phyloP scores from a whole-genome alignment of 2,329 filamentous ascomycete species.

The Fusarium scirpi region DNA sequence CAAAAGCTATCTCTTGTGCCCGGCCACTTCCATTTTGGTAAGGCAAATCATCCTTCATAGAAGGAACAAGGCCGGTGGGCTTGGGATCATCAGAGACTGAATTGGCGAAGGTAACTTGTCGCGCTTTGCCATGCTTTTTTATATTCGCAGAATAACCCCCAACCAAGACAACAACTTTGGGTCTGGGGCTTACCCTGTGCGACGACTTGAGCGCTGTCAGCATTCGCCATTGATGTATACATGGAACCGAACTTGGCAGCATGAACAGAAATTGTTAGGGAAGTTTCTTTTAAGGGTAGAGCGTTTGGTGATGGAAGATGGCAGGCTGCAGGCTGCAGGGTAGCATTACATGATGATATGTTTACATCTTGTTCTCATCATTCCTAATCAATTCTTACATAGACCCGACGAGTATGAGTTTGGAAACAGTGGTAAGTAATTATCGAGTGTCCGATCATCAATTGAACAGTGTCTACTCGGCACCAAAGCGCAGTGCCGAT shows the following conservation, averaged over 20 bases:
- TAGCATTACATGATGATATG: neutral
- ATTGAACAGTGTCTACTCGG: too few relatives aligned
- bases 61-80: neutral
- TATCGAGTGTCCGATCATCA: too few relatives aligned
- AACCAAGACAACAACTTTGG: neutral
- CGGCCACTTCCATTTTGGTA: neutral
- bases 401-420: neutral
- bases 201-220: neutral
- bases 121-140: neutral
- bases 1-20: neutral
- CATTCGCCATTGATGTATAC: neutral
- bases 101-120: rapidly evolving
- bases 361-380: neutral
- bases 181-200: neutral
- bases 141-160: neutral
- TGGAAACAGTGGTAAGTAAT: neutral
- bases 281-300: neutral
- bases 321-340: neutral
- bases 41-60: neutral
- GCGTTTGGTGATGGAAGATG: neutral
- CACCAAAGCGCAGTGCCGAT: too few relatives aligned
- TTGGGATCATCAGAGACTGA: neutral
- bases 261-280: neutral
- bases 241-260: neutral
- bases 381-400: neutral